Conservation (phyloP, 192 early-diverging fungal genomes). For the Entomortierella chlamydospora region DNA sequence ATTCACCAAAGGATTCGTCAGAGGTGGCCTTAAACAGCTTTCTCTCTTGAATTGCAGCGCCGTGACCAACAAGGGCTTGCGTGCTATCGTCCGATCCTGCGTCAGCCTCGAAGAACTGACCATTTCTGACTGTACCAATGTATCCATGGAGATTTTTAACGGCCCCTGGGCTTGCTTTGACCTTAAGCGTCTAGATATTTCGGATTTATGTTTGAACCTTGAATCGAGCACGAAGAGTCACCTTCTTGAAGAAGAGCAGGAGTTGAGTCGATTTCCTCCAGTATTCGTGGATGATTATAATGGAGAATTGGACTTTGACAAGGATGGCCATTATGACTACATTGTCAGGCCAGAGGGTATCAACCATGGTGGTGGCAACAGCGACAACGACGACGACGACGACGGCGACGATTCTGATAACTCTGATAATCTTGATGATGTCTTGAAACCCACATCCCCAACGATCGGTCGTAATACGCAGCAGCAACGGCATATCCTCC, state of each 20-base stretch:
- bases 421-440: neutral
- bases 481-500: neutral
- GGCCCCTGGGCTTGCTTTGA: constrained; percentile 25
- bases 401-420: neutral
- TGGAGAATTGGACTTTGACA: neutral
- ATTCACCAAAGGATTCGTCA: neutral
- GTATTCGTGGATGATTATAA: neutral
- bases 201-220: neutral
- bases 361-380: neutral
- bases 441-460: neutral
- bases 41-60: constrained; percentile 4
- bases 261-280: neutral
- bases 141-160: constrained; percentile 17
- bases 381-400: neutral
- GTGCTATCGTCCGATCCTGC: constrained; percentile 31
- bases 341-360: neutral
- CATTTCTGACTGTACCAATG: neutral
- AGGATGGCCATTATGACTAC: constrained; percentile 1
- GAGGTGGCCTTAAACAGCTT: constrained; percentile 6
- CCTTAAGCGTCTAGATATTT: constrained; percentile 8
- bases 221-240: neutral
- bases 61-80: constrained; percentile 15
- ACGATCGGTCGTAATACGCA: neutral
- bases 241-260: neutral
- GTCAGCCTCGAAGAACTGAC: constrained; percentile 10